Conservation (phyloP, 371 early-diverging fungal species). For the Apophysomyces sp. region DNA sequence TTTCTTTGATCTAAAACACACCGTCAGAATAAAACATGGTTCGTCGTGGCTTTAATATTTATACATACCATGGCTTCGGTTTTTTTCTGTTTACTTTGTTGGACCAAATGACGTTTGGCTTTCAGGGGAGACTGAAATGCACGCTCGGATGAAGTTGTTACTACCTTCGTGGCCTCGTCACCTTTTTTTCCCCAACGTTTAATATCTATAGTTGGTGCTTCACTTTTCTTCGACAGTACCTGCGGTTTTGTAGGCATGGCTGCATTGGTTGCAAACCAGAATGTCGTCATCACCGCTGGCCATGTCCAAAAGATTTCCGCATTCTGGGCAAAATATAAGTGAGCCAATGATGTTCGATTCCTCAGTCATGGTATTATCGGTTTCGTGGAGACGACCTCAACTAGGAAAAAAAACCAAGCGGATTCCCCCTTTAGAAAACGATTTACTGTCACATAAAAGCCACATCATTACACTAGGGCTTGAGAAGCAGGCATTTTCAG, state of each 20-base stretch:
- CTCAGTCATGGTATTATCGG: not conserved
- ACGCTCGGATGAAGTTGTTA: conserved; percentile 68
- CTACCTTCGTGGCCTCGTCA: conserved; percentile 80
- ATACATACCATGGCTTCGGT: conserved; percentile 73
- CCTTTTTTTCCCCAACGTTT: conserved; percentile 36
- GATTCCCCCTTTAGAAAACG: not conserved
- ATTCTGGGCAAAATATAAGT: conserved; percentile 84
- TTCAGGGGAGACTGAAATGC: conserved; percentile 83
- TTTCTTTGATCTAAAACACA: conserved; percentile 81
- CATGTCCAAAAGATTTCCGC: conserved; percentile 85
- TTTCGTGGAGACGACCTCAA: not conserved
- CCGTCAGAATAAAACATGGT: not conserved
- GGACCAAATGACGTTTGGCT: conserved; percentile 69
- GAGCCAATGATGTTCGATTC: conserved; percentile 55
- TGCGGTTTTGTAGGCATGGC: conserved; percentile 62
- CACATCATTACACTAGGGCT: not conserved
- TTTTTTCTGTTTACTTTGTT: conserved; percentile 54
- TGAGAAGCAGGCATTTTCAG: too few relatives aligned
- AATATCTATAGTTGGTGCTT: not conserved
- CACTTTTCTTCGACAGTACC: conserved; percentile 37
- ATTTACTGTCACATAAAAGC: not conserved
- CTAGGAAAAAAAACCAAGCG: not conserved
- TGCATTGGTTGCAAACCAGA: conserved; percentile 79
- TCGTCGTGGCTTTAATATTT: not conserved
- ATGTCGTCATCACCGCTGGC: conserved; percentile 73